Evolutionary conservation across 441 rosid genomes (phyloP), one percentile per base, ranked within the genome.

Genomic region (Adansonia gregorii): DNA sequence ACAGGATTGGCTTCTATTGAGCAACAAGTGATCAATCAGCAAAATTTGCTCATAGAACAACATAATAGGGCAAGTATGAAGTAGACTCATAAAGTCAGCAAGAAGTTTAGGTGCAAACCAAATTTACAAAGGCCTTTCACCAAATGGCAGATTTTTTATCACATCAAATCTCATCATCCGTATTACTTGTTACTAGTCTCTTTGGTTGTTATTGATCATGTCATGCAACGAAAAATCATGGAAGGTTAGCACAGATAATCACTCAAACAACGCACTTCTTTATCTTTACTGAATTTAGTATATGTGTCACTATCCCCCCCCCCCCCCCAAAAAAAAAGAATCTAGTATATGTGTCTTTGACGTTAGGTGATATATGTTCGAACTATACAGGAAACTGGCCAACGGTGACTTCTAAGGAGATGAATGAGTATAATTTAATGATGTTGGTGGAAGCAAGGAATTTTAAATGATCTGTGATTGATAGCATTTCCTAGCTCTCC

Each of bases 121-220:
- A 27, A 27, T 27, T 43, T 41, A 65, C 4, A 3, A 7, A 41
- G 27, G 70, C 15, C 17, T 43, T 66, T 66, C 43, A 17, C 4
- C 51, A 17, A 66, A 66, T 66, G 27, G 49, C 22, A 43, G 11
- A 9, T 66, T 66, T 66, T 41, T 9, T 39, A 41, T 66, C 17
- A n/a, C 27, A 66, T 17, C 70, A 65, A 64, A 65, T 35, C 14
- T 65, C 69, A 65, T 39, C 35, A 27, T 27, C 35, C 35, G 35
- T 27, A 27, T 27, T 27, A 27, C 35, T 27, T 27, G 35, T 27
- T 27, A 27, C 35, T 27, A 27, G 35, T 27, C 35, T 27, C 35
- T 27, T 27, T 1, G 35, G 35, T 27, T 27, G 35, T 43, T 43
- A 43, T 8, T 66, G 70, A 66, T 43, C 52, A 17, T 8, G 6